These are phyloP conservation scores for Trapa bicornis DNA, from an alignment of 345 rosid genomes.

Conservation along the genomic window DNA sequence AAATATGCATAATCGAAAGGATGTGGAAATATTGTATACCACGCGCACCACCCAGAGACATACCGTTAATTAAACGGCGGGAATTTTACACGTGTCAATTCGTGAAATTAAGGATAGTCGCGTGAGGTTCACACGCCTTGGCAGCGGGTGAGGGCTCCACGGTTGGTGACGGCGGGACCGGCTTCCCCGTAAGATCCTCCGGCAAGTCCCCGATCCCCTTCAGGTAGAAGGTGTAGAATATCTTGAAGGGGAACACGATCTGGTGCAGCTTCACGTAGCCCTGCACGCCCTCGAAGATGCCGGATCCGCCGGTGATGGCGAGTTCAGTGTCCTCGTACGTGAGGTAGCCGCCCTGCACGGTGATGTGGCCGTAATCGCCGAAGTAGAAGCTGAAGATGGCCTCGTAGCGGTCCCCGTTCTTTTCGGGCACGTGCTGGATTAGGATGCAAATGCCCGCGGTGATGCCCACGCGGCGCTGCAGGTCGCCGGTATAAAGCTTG, in stretches of 20 bases:
- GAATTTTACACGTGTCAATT: constrained; percentile 6
- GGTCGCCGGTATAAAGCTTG: constrained; percentile 47
- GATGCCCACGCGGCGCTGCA: constrained; percentile 34
- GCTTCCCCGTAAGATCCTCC: constrained; percentile 23
- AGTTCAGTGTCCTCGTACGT: constrained; percentile 34
- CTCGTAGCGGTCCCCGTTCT: constrained; percentile 40
- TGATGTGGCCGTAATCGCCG: constrained; percentile 44
- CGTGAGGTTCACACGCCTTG: constrained; percentile 34
- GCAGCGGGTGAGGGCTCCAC: constrained; percentile 39
- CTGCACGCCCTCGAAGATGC: constrained; percentile 37
- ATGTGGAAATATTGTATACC: too few species aligned
- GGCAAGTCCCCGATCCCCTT: constrained; percentile 35
- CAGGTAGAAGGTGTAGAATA: constrained; percentile 43
- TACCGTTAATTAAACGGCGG: too few species aligned
- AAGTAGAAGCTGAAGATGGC: constrained; percentile 47
- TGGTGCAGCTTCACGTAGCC: constrained; percentile 46
- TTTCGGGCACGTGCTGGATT: constrained; percentile 30
- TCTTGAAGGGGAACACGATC: constrained; percentile 40
- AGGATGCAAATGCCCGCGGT: constrained; percentile 39
- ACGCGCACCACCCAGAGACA: too few species aligned
- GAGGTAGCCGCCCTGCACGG: constrained; percentile 40
- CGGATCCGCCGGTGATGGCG: constrained; percentile 41
- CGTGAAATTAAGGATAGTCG: constrained; percentile 24
- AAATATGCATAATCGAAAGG: too few species aligned
- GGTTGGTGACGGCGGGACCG: constrained; percentile 25